A percentile compares a stretch with the other conserved stretches of the same genome.
These are phyloP conservation scores for Colletotrichum tamarilloi DNA, from an alignment of 2,329 filamentous ascomycete genomes.

Conservation along the genomic window DNA sequence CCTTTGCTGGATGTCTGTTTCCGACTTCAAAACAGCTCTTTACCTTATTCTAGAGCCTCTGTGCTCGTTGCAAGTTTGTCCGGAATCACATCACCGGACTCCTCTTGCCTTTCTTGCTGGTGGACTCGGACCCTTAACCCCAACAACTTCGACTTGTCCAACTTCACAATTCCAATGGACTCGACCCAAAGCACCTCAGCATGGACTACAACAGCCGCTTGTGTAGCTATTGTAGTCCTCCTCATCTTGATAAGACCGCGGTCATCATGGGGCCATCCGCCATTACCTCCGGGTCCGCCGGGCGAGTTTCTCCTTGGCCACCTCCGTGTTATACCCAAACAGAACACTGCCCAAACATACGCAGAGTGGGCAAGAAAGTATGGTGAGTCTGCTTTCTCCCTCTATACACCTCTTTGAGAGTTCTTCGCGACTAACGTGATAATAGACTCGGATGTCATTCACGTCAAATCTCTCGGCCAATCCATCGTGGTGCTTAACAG, in stretches of 20 bases:
- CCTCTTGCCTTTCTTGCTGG: neutral
- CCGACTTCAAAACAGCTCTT: neutral
- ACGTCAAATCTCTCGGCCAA: conserved; percentile 45
- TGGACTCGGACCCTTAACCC: neutral
- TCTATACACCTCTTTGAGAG: neutral
- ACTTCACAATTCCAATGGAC: conserved; percentile 5
- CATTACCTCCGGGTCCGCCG: conserved; percentile 35
- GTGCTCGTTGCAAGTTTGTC: neutral
- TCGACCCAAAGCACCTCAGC: neutral
- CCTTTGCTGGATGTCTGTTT: neutral
- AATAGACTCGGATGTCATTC: conserved; percentile 44
- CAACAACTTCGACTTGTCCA: neutral
- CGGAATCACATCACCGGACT: neutral
- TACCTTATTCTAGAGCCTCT: neutral
- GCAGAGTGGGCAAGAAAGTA: conserved; percentile 52
- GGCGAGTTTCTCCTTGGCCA: conserved; percentile 50
- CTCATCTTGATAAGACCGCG: conserved; percentile 16
- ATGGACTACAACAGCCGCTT: conserved; percentile 15
- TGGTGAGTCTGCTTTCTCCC: conserved; percentile 56
- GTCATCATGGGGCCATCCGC: conserved; percentile 23
- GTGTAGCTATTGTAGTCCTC: conserved; percentile 17
- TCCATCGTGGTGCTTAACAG: conserved; percentile 56
- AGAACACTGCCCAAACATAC: conserved; percentile 34
- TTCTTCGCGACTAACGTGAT: neutral
- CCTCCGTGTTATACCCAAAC: conserved; percentile 46